These are phyloP conservation scores for Penicillium oxalicum DNA, from an alignment of 2,329 filamentous ascomycete species.

Conservation along the genomic window DNA sequence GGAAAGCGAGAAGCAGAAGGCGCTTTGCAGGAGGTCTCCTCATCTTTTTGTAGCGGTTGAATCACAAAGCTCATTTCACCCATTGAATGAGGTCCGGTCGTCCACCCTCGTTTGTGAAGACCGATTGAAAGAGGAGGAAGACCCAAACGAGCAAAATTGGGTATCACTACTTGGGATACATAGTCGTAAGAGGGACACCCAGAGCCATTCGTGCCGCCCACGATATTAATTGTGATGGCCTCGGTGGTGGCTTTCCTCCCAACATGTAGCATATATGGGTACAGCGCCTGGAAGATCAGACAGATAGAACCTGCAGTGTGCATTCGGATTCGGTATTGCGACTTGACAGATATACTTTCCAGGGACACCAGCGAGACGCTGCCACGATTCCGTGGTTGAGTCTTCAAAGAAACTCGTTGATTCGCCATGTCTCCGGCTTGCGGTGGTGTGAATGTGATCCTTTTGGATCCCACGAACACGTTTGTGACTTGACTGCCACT, in stretches of 20 bases:
- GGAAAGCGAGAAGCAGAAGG: constrained; percentile 22
- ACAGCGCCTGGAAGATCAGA: constrained; percentile 54
- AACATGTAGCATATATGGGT: constrained; percentile 52
- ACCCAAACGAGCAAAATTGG: constrained; percentile 48
- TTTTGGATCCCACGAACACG: constrained; percentile 31
- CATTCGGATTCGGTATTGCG: constrained; percentile 39
- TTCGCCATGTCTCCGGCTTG: background rate
- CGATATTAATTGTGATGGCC: constrained; percentile 41
- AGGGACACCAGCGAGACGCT: constrained; percentile 10
- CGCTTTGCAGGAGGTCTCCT: background rate
- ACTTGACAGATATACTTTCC: constrained; percentile 12
- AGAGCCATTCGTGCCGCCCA: constrained; percentile 55
- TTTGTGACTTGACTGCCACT: constrained; percentile 40
- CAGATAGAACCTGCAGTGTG: constrained; percentile 50
- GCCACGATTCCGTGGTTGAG: background rate
- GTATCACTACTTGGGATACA: constrained; percentile 49
- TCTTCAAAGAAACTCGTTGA: background rate
- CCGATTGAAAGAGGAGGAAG: constrained; percentile 42
- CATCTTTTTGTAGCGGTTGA: constrained; percentile 31
- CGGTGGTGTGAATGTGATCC: constrained; percentile 17
- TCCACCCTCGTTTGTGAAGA: constrained; percentile 51
- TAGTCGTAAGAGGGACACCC: constrained; percentile 54
- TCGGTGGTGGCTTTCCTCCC: constrained; percentile 14
- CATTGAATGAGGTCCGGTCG: constrained; percentile 39
- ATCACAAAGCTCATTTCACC: constrained; percentile 49